These are phyloP conservation scores for Sphagnum tenellum DNA, from an alignment of 225 moss, liverwort and hornwort species.

Conservation along the genomic window DNA sequence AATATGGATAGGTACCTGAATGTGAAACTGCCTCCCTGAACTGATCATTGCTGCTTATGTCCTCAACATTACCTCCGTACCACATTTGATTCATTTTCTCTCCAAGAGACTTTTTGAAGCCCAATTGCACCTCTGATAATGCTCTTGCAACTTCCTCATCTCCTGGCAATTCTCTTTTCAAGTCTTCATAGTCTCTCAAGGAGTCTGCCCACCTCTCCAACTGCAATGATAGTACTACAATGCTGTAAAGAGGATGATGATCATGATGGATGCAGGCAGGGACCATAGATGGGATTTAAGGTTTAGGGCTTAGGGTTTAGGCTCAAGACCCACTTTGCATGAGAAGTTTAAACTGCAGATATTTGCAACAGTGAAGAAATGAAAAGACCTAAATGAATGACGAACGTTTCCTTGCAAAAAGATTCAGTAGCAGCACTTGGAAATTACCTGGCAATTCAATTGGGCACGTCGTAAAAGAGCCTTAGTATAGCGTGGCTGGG, in stretches of 20 bases:
- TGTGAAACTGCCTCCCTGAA: slow-evolving; percentile 68
- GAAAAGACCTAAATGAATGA: no score
- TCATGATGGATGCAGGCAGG: no score
- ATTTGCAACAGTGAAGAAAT: no score
- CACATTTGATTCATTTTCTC: slow-evolving; percentile 60
- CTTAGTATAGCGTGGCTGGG: background rate
- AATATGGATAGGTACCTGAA: slow-evolving; percentile 41
- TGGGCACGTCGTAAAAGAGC: background rate
- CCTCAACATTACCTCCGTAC: slow-evolving; percentile 69
- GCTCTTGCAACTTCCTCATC: slow-evolving; percentile 67
- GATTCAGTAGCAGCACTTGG: no score
- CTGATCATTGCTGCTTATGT: slow-evolving; percentile 60
- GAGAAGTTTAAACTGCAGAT: no score
- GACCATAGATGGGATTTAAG: no score
- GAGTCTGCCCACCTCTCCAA: slow-evolving; percentile 85
- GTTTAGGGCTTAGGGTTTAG: no score
- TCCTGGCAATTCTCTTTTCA: slow-evolving; percentile 63
- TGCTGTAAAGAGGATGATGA: no score
- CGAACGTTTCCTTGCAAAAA: no score
- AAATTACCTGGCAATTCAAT: background rate
- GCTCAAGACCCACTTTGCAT: no score
- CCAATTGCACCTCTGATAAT: slow-evolving; percentile 74
- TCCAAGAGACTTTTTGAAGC: slow-evolving; percentile 62
- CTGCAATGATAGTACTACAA: slow-evolving; percentile 18
- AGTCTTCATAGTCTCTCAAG: slow-evolving; percentile 63